Evolutionary conservation across 2,329 filamentous ascomycete genomes (phyloP), one percentile per base, ranked within the genome.

Genomic region (Metarhizium rileyi): DNA sequence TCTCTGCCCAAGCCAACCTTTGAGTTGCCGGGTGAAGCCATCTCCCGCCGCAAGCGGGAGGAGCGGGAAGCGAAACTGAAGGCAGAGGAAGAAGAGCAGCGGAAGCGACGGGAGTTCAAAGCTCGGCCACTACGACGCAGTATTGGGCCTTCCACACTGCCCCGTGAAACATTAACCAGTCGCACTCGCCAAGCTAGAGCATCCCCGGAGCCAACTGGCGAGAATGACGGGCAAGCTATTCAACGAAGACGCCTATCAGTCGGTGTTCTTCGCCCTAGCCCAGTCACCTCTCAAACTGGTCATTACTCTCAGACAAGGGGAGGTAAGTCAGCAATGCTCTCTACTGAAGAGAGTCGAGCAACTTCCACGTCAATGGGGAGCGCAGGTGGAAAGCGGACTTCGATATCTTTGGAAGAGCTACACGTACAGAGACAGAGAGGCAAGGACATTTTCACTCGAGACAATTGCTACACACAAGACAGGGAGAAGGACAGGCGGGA

Each of bases 1-100:
- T 63, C 68, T n/a, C 70, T 73, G 18, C 76, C 76, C 1, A 72
- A 72, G 23, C 71, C 81, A 10, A 72, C 66, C 5, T 84, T 84
- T 63, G 79, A 83, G 63, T 70, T 85, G 41, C 80, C 81, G 0
- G 80, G 81, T 8, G 81, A 84, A 57, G 76, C 75, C 3, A 75
- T 83, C 46, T 77, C 75, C 3, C 68, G 73, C 2, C 67, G 71
- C 26, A 78, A 81, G 66, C 69, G 74, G 55, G 72, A 83, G 64
- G 69, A 79, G 59, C 70, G 73, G 49, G 74, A 81, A 57, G 70
- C 76, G 50, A 75, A 72, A 54, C 64, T 83, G 41, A 74, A 68
- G 53, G 72, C 71, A 3, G 72, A 82, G 57, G 78, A 80, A 56
- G 79, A 83, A 55, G 80, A 82, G 55, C 76, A 80, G 52, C 74